Evolutionary conservation across 2,329 filamentous ascomycete species (phyloP), one percentile per base, ranked within the genome.

Genomic region (Sclerotinia subarctica): DNA sequence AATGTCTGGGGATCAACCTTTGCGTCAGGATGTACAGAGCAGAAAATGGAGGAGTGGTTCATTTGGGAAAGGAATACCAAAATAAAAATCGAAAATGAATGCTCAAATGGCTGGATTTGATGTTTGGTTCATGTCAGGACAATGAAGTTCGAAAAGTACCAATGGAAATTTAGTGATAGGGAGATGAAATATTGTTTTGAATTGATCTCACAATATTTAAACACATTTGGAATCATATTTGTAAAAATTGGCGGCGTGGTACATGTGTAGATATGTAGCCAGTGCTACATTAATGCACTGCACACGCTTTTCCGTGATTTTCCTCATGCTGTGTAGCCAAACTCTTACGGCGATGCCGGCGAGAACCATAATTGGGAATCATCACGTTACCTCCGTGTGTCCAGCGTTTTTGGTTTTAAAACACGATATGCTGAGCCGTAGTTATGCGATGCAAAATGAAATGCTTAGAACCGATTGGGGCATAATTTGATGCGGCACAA

Each of bases 321-420:
- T 52, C 35, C 59, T 29, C 29, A 38, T 54, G 65, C 35, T 52
- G 56, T 67, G 57, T 46, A 32, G 17, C 65, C 54, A 38, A 38
- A 67, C 54, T n/a, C 26, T 24, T 38, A 53, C 64, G 65, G 65
- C 56, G 56, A 63, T 54, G 47, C 65, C 65, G 47, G 63, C 19
- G 38, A 56, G 26, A 47, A 19, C 47, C 64, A 42, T 46, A 47
- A 53, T 54, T 67, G 54, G 56, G 52, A 47, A 38, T 38, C n/a
- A 26, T 51, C 32, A 58, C 29, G 44, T 66, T 59, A 42, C 29
- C 35, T 47, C 6, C 26, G 17, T 21, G 19, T 32, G 44, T 42
- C 11, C 19, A 38, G 35, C 15, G 5, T 10, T 19, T 49, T 49
- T 29, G 13, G 44, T 17, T 62, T 53, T 51, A 53, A 38, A 26